Evolutionary conservation across 768 basidiomycete genomes (phyloP), one percentile per base, ranked within the genome.

Genomic region (Rhodotorula paludigena): DNA sequence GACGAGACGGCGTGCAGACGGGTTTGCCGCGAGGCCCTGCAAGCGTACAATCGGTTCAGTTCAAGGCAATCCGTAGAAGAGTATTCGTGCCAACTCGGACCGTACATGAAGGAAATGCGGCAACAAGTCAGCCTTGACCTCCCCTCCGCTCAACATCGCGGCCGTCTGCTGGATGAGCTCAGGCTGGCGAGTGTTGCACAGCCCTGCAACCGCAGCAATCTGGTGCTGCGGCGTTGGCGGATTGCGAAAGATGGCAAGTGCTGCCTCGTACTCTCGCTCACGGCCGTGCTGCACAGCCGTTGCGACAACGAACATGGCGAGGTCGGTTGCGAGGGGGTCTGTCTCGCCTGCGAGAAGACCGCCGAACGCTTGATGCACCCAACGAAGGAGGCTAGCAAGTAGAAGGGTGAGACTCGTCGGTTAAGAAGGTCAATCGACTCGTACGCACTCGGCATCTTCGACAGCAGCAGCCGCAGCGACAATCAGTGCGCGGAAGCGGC

Each of bases 281-380:
- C 90, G 89, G 47, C 89, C 90, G 74, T 89, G 79, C 76, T 83
- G 82, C 62, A 90, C 87, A 58, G 86, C 86, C 85, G 88, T 65
- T 12, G 64, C 42, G 64, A 36, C 61, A 33, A 74, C 57, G 35
- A 57, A 36, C 57, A 81, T 75, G 71, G 87, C 83, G 49, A 98
- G 78, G 79, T 97, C 93, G 35, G 85, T 83, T 11, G 90, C 89
- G 72, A 98, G 89, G 0, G 86, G 87, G 73, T 87, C 85, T 74
- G 93, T 89, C 9, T 85, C 84, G 20, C 85, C 88, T 66, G 84
- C 82, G 73, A 87, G 77, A 76, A 86, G 90, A 35, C 83, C 79
- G 41, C 81, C 79, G 81, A 96, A 97, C 61, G 89, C 86, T 30
- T 79, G 79, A 73, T 82, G 80, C 56, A 93, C 80, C 76, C 90